These are phyloP conservation scores for Podospora australis DNA, from an alignment of 495 filamentous ascomycete genomes.

Conservation along the genomic window DNA sequence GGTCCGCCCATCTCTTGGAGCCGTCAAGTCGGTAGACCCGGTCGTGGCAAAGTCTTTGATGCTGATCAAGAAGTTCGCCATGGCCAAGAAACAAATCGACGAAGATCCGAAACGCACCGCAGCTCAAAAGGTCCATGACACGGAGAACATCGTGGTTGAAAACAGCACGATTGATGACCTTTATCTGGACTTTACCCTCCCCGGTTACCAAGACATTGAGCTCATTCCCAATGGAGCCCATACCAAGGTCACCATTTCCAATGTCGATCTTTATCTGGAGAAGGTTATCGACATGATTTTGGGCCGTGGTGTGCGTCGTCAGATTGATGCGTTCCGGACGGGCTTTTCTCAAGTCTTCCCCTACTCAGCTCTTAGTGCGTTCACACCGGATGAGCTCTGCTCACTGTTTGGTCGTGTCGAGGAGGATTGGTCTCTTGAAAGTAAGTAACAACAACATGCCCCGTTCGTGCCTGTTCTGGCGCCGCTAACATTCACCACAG, in stretches of 20 bases:
- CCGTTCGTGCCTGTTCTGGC: no score
- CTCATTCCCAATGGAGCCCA: slow-evolving; percentile 69
- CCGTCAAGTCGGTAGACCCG: slow-evolving; percentile 82
- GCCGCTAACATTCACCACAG: slow-evolving; percentile 37
- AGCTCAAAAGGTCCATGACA: slow-evolving; percentile 62
- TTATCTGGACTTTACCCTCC: slow-evolving; percentile 87
- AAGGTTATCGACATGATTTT: slow-evolving; percentile 88
- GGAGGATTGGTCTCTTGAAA: slow-evolving; percentile 97
- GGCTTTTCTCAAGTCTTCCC: slow-evolving; percentile 98
- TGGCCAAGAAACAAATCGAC: slow-evolving; percentile 74
- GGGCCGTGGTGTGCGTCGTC: slow-evolving; percentile 75
- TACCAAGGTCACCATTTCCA: slow-evolving; percentile 73
- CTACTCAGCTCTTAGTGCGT: slow-evolving; percentile 84
- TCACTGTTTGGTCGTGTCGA: slow-evolving; percentile 91
- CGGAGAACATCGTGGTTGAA: slow-evolving; percentile 62
- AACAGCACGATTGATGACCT: slow-evolving; percentile 77
- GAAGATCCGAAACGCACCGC: slow-evolving; percentile 56
- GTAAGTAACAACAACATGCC: no score
- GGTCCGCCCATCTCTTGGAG: slow-evolving; percentile 82
- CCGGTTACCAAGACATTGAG: slow-evolving; percentile 87
- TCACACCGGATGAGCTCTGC: slow-evolving; percentile 94
- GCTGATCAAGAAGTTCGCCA: slow-evolving; percentile 79
- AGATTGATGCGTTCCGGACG: slow-evolving; percentile 82
- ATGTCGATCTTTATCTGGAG: slow-evolving; percentile 81
- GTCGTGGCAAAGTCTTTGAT: slow-evolving; percentile 80